These are phyloP conservation scores for Acacia acuminata DNA, from an alignment of 306 rosid genomes.

Conservation along the genomic window DNA sequence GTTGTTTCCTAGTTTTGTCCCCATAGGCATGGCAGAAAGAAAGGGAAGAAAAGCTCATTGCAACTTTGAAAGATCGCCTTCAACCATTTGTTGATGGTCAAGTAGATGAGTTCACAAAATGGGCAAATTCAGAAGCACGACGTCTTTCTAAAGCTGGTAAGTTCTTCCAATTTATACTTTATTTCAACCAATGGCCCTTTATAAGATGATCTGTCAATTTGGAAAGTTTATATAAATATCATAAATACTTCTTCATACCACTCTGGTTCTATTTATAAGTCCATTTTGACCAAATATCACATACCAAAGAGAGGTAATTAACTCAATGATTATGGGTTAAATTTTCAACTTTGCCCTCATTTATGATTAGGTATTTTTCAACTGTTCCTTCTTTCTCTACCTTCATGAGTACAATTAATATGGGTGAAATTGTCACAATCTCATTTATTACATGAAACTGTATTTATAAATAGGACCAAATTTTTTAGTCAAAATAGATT, in stretches of 20 bases:
- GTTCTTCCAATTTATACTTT: conserved; percentile 19
- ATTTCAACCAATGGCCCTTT: conserved; percentile 12
- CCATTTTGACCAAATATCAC: no score
- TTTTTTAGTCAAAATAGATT: no score
- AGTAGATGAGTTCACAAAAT: conserved; percentile 63
- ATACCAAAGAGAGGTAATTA: no score
- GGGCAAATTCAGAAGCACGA: conserved; percentile 76
- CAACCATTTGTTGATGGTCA: conserved; percentile 74
- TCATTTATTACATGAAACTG: no score
- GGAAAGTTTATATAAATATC: conserved; percentile 17
- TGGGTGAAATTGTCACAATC: no score
- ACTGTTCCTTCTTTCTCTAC: no score
- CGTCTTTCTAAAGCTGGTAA: conserved; percentile 82
- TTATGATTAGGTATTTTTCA: no score
- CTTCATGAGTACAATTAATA: no score
- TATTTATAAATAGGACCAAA: no score
- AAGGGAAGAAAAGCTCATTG: conserved; percentile 72
- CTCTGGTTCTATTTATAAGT: no score
- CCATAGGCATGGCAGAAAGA: conserved; percentile 72
- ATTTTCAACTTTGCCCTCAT: no score
- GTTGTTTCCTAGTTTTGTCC: conserved; percentile 27
- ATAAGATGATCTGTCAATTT: background rate
- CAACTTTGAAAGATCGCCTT: conserved; percentile 59
- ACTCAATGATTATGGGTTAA: no score
- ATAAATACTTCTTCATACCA: conserved; percentile 2